Percentiles rank a stretch among this genome's conserved stretches.
Conservation (phyloP, 108 stramenopile genomes). For the Cyclotella distinguenda region DNA sequence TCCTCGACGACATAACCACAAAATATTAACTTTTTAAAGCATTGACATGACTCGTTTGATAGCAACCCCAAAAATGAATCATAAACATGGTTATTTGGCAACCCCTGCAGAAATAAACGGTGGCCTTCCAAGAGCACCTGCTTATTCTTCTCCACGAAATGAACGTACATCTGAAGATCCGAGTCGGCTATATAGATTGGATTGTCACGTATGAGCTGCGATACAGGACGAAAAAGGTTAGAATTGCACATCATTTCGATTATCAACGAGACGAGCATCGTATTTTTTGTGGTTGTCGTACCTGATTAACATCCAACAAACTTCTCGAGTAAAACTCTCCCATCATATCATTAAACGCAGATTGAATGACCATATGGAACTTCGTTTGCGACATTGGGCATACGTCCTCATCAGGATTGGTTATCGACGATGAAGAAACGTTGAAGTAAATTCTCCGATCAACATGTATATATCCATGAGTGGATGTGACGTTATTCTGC, state of each 20-base stretch:
- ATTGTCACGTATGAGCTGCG: conserved; percentile 4
- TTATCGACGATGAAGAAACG: conserved; percentile 15
- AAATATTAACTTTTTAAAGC: conserved; percentile 42
- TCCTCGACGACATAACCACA: conserved; percentile 37
- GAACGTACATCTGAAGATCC: conserved; percentile 25
- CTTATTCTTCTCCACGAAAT: conserved; percentile 11
- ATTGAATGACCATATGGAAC: conserved; percentile 39
- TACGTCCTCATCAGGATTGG: background rate
- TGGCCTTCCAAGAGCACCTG: conserved; percentile 30
- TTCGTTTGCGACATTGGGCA: conserved; percentile 29
- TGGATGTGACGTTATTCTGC: conserved; percentile 3
- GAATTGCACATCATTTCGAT: background rate
- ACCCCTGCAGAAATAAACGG: conserved; percentile 24
- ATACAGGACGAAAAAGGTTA: background rate
- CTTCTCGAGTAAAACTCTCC: conserved; percentile 49
- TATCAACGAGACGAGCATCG: background rate
- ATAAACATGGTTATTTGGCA: conserved; percentile 26
- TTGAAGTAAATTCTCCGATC: conserved; percentile 36
- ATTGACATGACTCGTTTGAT: conserved; percentile 23
- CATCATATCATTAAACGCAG: conserved; percentile 49
- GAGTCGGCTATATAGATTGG: conserved; percentile 7
- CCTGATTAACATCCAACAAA: conserved; percentile 25
- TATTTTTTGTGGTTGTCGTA: background rate
- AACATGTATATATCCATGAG: conserved; percentile 10
- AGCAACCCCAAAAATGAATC: conserved; percentile 21